Conservation (phyloP, 257 asterid genomes). For the Petunia secreta region DNA sequence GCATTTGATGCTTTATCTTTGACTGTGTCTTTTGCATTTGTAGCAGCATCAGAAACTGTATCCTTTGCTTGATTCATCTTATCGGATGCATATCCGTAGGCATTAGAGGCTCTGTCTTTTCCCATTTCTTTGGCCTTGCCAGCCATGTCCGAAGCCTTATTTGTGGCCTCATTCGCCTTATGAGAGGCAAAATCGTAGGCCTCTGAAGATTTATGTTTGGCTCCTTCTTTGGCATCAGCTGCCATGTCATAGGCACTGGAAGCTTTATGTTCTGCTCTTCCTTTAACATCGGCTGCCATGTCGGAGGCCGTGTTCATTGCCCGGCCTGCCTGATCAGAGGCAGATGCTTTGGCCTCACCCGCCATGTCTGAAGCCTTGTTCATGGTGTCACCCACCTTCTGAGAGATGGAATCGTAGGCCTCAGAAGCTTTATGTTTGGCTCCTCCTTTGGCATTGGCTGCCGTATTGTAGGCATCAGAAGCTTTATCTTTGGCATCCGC, state of each 20-base stretch:
- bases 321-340: slow-evolving; percentile 27
- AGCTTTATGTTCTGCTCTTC: no score
- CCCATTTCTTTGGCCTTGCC: slow-evolving; percentile 20
- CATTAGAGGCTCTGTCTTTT: slow-evolving; percentile 26
- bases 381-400: slow-evolving; percentile 18
- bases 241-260: not conserved
- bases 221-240: slow-evolving; percentile 25
- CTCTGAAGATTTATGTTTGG: slow-evolving; percentile 26
- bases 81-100: not conserved
- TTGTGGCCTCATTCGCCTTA: slow-evolving; percentile 14
- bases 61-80: slow-evolving; percentile 26
- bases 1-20: slow-evolving; percentile 17
- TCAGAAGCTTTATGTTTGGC: slow-evolving; percentile 28
- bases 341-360: slow-evolving; percentile 28
- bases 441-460: slow-evolving; percentile 19
- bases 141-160: slow-evolving; percentile 20
- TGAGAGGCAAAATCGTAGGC: slow-evolving; percentile 27
- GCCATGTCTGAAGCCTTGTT: slow-evolving; percentile 42
- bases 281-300: slow-evolving; percentile 34
- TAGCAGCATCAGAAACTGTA: slow-evolving; percentile 36
- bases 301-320: slow-evolving; percentile 43
- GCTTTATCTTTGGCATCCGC: slow-evolving; percentile 28
- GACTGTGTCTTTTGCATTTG: slow-evolving; percentile 32
- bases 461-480: not conserved
- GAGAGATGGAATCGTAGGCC: slow-evolving; percentile 24